phyloP scores from a whole-genome alignment of 2,329 filamentous ascomycete species.

The Colletotrichum cordylinicola region DNA sequence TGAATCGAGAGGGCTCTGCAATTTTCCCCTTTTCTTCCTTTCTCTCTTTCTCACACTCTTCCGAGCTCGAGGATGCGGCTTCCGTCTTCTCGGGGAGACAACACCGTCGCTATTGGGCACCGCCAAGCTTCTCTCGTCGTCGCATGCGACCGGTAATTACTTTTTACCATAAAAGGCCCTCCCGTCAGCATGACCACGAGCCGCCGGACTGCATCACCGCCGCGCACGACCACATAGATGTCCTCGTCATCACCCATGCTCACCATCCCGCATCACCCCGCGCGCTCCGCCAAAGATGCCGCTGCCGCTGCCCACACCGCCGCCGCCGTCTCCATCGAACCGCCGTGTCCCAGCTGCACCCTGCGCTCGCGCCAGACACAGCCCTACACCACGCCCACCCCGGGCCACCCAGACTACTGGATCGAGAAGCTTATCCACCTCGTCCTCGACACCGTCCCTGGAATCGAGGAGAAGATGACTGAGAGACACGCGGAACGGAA shows the following conservation, averaged over 20 bases:
- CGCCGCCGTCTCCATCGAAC: background rate
- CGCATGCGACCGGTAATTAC: background rate
- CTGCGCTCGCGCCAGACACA: background rate
- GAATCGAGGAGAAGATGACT: background rate
- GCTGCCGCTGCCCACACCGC: background rate
- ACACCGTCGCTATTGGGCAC: background rate
- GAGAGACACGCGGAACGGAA: background rate
- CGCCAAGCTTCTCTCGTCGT: background rate
- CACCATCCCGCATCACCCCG: background rate
- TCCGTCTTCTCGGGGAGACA: background rate
- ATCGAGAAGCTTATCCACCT: background rate
- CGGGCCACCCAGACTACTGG: background rate
- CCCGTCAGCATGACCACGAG: background rate
- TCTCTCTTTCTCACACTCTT: background rate
- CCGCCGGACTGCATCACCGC: background rate
- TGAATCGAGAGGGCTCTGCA: background rate
- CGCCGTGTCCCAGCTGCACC: background rate
- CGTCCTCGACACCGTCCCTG: background rate
- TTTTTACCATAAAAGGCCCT: background rate
- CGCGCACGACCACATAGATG: background rate
- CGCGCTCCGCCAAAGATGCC: background rate
- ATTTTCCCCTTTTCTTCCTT: background rate
- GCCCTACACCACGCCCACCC: background rate
- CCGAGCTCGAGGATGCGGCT: background rate
- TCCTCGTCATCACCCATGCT: background rate